Evolutionary conservation across 345 rosid species (phyloP).

Genomic region (Citrus sp.): DNA sequence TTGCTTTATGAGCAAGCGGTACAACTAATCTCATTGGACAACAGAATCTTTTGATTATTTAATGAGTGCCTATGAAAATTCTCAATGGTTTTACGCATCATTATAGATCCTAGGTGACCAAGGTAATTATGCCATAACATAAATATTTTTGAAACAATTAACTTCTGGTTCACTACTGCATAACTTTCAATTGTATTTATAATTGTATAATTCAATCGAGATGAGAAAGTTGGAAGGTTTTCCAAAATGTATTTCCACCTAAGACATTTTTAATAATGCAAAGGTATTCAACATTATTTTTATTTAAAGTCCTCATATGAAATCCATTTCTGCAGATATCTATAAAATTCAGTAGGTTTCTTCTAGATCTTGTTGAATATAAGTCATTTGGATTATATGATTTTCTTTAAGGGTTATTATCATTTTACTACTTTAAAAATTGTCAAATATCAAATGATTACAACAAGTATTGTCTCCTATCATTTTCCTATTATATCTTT

Average conservation of each 20-base stretch:
- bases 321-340: not conserved
- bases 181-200: not conserved
- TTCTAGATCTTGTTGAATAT: too few species aligned
- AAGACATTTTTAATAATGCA: too few species aligned
- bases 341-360: too few species aligned
- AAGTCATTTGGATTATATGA: not conserved
- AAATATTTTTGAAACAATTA: too few species aligned
- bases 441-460: too few species aligned
- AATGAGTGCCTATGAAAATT: not conserved
- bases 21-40: not conserved
- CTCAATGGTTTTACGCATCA: not conserved
- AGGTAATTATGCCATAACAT: too few species aligned
- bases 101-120: too few species aligned
- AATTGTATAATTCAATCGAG: not conserved
- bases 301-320: not conserved
- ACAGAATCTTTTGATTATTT: too few species aligned
- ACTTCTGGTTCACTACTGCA: too few species aligned
- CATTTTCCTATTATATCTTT: too few species aligned
- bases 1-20: conserved; percentile 9
- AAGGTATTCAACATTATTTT: not conserved
- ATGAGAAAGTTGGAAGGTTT: not conserved
- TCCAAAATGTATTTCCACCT: not conserved
- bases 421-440: too few species aligned
- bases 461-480: too few species aligned
- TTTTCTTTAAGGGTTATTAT: not conserved